Evolutionary conservation across 1,284 basidiomycete species (phyloP), one percentile per base, ranked within the genome.

Genomic region (Fomes fomentarius): DNA sequence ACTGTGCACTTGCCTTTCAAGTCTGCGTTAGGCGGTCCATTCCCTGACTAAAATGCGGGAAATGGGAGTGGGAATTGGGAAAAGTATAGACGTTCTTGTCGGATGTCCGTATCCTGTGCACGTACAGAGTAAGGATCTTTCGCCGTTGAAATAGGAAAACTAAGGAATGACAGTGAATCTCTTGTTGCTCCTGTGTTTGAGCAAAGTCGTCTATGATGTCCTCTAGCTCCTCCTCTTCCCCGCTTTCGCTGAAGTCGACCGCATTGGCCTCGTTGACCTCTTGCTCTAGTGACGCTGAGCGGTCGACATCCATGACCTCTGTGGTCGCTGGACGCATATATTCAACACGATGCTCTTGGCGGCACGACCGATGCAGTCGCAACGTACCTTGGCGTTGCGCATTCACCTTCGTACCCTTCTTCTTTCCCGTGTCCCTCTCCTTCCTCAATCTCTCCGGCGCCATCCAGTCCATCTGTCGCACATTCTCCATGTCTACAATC

Each of bases 11-110:
- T 81, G 10, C 65, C 65, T 24, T 71, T 66, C 17, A 66, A 41
- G 33, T 73, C 69, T 41, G 71, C 39, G 49, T 47, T 65, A 51
- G 43, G 62, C 42, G 33, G 58, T 38, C 54, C 47, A 10, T 65
- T 49, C 50, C 69, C 65, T 8, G 76, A 68, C 8, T 76, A 61
- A 71, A 96, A 96, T 14, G 76, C 79, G 0, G 95, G 94, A 72
- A 97, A 95, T 0, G 92, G 87, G n/a, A 79, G 73, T 0, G 95
- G 95, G 68, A 98, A 96, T 70, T 96, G 95, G 75, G 97, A 96
- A 61, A 95, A 87, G 68, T 93, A 96, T 1, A 97, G 76, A 24
- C 86, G 79, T 67, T 86, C 84, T 76, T 81, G 85, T 65, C 74
- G 77, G 46, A 79, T 63, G 50, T 72, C 68, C 26, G 73, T 60